Percentiles rank a stretch among this genome's conserved stretches.
Conservation (phyloP, 345 rosid species). For the Triadica sebifera region DNA sequence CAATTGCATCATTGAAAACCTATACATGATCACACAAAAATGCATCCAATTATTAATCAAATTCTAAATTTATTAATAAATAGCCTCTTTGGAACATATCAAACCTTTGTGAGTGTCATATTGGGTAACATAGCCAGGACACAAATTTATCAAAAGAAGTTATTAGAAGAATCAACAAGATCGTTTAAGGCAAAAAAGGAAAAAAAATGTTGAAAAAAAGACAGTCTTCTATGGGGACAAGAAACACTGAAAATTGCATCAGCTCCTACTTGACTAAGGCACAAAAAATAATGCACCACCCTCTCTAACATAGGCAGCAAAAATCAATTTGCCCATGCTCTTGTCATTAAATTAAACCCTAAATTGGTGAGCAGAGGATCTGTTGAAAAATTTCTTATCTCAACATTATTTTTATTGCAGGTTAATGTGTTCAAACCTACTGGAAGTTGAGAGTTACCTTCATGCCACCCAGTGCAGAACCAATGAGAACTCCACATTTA, state of each 20-base stretch:
- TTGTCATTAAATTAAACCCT: background rate
- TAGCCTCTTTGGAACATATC: background rate
- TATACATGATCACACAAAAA: slow-evolving; percentile 26
- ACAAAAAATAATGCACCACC: too few species aligned
- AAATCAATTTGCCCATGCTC: background rate
- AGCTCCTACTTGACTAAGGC: background rate
- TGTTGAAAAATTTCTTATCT: background rate
- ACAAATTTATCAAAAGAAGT: background rate
- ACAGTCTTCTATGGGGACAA: background rate
- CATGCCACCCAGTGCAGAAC: slow-evolving; percentile 96
- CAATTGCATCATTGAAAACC: slow-evolving; percentile 90
- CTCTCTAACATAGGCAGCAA: background rate
- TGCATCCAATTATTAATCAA: background rate
- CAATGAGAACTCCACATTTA: slow-evolving; percentile 90
- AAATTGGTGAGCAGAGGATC: background rate
- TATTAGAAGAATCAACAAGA: background rate
- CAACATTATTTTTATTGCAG: background rate
- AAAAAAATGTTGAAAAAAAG: background rate
- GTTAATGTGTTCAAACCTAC: background rate
- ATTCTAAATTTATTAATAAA: background rate
- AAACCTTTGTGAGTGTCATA: background rate
- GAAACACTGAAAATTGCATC: background rate
- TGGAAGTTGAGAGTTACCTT: slow-evolving; percentile 47
- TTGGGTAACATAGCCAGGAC: background rate
- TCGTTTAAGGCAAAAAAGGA: background rate